Conservation (phyloP, 2,329 filamentous ascomycete species). For the Rhexocercosporidium sp. region DNA sequence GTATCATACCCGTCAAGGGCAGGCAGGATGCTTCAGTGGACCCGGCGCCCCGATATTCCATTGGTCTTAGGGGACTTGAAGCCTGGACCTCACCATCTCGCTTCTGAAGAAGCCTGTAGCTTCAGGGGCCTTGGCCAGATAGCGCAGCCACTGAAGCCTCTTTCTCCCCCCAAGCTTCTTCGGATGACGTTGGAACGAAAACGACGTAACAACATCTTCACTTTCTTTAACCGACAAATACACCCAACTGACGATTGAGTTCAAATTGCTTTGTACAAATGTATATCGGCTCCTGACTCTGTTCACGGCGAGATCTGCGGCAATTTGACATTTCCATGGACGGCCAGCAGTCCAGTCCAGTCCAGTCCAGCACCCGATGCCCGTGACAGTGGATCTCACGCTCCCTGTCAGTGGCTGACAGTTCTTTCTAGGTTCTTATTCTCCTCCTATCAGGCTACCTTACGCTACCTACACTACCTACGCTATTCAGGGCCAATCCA, state of each 20-base stretch:
- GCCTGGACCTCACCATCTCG: not conserved
- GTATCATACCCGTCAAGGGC: too few relatives aligned
- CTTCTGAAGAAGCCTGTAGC: not conserved
- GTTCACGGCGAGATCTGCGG: not conserved
- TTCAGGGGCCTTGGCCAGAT: too few relatives aligned
- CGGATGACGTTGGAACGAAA: conserved; percentile 5
- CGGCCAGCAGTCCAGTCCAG: conserved; percentile 3
- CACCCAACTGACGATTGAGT: not conserved
- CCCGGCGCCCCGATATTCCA: not conserved
- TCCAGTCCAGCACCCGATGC: not conserved
- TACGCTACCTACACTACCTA: too few relatives aligned
- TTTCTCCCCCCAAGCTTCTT: not conserved
- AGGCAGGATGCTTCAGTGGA: too few relatives aligned
- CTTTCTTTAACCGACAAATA: not conserved
- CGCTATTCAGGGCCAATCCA: not conserved
- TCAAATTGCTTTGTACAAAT: too few relatives aligned
- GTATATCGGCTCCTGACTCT: not conserved
- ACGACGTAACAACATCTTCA: too few relatives aligned
- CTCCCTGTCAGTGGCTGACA: conserved; percentile 28
- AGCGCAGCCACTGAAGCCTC: not conserved
- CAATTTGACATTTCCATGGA: not conserved
- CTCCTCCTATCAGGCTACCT: not conserved
- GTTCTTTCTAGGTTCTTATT: too few relatives aligned
- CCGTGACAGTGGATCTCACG: conserved; percentile 11
- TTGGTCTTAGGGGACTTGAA: not conserved